Evolutionary conservation across 1,284 basidiomycete genomes (phyloP).

Genomic region (Marasmius oreades): DNA sequence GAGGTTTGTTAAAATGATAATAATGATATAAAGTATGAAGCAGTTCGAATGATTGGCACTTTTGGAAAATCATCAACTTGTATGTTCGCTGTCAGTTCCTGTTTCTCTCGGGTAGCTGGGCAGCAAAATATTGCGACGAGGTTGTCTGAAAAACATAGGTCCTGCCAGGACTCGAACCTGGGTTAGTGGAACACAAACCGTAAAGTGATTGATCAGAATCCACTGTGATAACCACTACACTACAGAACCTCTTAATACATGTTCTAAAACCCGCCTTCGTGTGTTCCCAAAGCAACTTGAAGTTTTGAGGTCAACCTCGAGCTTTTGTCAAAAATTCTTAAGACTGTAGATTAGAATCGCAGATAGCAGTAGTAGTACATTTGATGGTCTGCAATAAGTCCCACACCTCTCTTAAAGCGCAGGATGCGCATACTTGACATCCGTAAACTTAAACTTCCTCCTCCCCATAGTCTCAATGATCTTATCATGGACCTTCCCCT

Average conservation of each 20-base stretch:
- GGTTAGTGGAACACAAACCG: constrained; percentile 5
- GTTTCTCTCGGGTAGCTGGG: no score
- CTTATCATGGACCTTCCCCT: neutral
- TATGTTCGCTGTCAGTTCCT: no score
- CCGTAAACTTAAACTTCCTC: neutral
- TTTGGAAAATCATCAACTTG: no score
- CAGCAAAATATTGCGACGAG: no score
- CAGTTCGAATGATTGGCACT: no score
- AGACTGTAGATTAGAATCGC: no score
- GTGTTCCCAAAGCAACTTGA: no score
- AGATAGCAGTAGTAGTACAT: no score
- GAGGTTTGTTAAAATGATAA: neutral
- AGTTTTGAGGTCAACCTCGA: no score
- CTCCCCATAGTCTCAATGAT: neutral
- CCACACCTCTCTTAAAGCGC: neutral
- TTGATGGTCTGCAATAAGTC: no score
- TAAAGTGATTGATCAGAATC: neutral
- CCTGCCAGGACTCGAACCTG: constrained; percentile 16
- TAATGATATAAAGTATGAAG: neutral
- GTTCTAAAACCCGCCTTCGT: neutral
- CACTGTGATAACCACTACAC: constrained; percentile 6
- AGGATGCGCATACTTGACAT: neutral
- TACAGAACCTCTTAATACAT: neutral
- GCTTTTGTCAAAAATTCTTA: no score
- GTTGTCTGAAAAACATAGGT: constrained; percentile 9